Evolutionary conservation across 2,329 filamentous ascomycete species (phyloP).

Genomic region (Cladosporium sphaerospermum): DNA sequence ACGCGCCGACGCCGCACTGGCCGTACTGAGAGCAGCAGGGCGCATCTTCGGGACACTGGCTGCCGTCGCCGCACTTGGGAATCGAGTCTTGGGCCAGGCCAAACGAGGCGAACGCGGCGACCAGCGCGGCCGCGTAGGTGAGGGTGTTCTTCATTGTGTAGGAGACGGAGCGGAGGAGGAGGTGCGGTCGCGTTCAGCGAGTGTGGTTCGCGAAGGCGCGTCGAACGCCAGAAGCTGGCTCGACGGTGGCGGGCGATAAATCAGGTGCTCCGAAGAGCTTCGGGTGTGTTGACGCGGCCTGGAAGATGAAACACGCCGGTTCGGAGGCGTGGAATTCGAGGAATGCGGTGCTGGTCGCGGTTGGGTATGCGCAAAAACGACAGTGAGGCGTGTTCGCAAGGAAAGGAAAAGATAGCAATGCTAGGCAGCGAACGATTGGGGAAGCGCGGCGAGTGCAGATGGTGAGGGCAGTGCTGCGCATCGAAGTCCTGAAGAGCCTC

Average conservation of each 20-base stretch:
- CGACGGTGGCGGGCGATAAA: neutral
- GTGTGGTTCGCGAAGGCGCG: neutral
- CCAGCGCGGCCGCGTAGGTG: slow-evolving; percentile 26
- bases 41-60: slow-evolving; percentile 26
- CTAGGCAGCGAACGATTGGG: neutral
- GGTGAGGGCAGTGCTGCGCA: neutral
- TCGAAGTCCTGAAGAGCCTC: neutral
- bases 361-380: neutral
- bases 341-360: neutral
- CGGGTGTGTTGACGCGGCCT: slow-evolving; percentile 5
- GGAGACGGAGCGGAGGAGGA: neutral
- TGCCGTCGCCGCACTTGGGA: slow-evolving; percentile 26
- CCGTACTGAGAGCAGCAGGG: slow-evolving; percentile 60
- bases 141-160: slow-evolving; percentile 22
- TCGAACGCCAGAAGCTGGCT: neutral
- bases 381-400: neutral
- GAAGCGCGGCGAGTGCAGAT: neutral
- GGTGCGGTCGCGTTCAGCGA: neutral
- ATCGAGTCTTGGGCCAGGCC: slow-evolving; percentile 15
- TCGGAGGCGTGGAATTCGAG: too few relatives aligned
- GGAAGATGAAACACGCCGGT: neutral
- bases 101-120: slow-evolving; percentile 26
- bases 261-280: neutral
- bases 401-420: neutral
- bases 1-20: slow-evolving; percentile 86